Conservation (phyloP, 495 filamentous ascomycete species). For the Hypoxylon fragiforme region DNA sequence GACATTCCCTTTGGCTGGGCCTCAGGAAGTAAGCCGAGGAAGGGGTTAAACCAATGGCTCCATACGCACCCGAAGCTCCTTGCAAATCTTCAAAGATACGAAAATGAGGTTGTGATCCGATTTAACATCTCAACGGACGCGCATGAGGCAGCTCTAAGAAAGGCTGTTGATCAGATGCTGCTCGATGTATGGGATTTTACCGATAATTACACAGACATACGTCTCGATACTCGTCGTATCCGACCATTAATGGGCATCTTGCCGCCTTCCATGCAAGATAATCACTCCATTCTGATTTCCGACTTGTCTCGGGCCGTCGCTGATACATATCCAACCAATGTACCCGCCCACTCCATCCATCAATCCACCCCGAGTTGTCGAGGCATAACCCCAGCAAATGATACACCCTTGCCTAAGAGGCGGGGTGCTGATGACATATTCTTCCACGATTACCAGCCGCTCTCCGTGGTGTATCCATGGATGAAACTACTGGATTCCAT, state of each 20-base stretch:
- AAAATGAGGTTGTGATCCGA: constrained; percentile 80
- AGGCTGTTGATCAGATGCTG: constrained; percentile 74
- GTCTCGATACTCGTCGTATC: constrained; percentile 76
- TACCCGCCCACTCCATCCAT: constrained; percentile 23
- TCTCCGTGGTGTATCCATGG: constrained; percentile 75
- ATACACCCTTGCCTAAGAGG: constrained; percentile 23
- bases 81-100: constrained; percentile 56
- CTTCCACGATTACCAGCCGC: constrained; percentile 85
- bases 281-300: constrained; percentile 75
- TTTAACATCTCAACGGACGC: constrained; percentile 74
- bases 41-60: constrained; percentile 27
- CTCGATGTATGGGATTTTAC: constrained; percentile 91
- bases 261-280: constrained; percentile 71
- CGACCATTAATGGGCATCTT: constrained; percentile 81
- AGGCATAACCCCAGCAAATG: constrained; percentile 22
- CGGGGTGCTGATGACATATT: constrained; percentile 66
- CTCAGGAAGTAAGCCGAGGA: constrained; percentile 23
- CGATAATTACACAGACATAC: constrained; percentile 82
- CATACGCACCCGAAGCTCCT: constrained; percentile 40
- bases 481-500: constrained; percentile 86
- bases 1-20: constrained; percentile 18
- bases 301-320: constrained; percentile 77
- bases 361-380: constrained; percentile 30
- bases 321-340: constrained; percentile 68
- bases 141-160: constrained; percentile 72